Evolutionary conservation across 345 rosid species (phyloP).

Genomic region (Populus alba): DNA sequence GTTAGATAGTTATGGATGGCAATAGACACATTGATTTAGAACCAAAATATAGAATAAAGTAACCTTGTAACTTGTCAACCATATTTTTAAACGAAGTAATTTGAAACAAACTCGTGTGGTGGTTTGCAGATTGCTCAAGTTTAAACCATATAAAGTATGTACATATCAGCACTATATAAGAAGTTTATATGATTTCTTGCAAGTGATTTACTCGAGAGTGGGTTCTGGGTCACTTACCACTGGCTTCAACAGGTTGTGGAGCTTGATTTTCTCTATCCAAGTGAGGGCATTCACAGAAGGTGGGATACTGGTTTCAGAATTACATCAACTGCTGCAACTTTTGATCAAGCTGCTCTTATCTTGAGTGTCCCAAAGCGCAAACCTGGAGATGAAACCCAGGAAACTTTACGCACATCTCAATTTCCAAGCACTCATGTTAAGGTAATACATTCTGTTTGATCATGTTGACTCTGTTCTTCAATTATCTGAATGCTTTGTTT

Average conservation of each 20-base stretch:
- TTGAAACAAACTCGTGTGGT: neutral
- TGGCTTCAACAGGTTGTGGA: conserved; percentile 35
- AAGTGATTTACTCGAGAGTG: neutral
- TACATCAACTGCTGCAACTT: conserved; percentile 38
- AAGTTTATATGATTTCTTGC: neutral
- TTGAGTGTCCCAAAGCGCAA: conserved; percentile 40
- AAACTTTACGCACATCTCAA: conserved; percentile 37
- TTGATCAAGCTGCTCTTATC: conserved; percentile 40
- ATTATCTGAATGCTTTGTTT: neutral
- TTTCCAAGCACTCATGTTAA: conserved; percentile 42
- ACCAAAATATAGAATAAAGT: neutral
- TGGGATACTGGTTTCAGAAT: conserved; percentile 42
- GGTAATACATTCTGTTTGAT: conserved; percentile 19
- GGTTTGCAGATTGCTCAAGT: neutral
- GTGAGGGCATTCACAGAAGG: conserved; percentile 43
- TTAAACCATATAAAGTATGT: neutral
- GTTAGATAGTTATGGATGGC: neutral
- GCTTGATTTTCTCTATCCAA: conserved; percentile 44
- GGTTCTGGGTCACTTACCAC: neutral
- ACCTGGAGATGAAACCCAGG: conserved; percentile 37
- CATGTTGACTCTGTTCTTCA: neutral
- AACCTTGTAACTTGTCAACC: neutral
- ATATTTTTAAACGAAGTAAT: neutral
- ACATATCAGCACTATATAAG: neutral
- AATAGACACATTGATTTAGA: neutral